Evolutionary conservation across 2,329 filamentous ascomycete species (phyloP).

Genomic region (Cyanodermella asteris): DNA sequence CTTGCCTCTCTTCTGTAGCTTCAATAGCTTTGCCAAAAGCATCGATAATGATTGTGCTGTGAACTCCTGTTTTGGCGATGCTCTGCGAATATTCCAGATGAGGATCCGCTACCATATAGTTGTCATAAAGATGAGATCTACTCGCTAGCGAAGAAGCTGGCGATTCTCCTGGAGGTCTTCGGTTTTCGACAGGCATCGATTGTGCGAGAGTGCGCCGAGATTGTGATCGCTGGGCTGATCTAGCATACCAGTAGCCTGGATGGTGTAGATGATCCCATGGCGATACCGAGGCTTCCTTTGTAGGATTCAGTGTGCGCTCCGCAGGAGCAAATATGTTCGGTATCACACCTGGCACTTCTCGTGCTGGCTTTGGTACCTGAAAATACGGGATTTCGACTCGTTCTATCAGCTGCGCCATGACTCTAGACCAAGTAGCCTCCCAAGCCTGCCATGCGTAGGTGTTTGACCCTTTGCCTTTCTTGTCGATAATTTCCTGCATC

Average conservation of each 20-base stretch:
- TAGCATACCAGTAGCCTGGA: conserved; percentile 37
- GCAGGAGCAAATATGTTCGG: conserved; percentile 17
- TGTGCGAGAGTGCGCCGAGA: conserved; percentile 26
- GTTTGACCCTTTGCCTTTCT: conserved; percentile 60
- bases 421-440: conserved; percentile 51
- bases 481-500: conserved; percentile 56
- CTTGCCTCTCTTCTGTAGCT: no score
- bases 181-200: not conserved
- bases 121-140: no score
- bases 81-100: no score
- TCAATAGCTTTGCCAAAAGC: no score
- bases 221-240: conserved; percentile 29
- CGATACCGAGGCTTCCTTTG: conserved; percentile 25
- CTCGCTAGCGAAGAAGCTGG: no score
- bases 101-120: no score
- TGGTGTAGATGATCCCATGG: conserved; percentile 40
- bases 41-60: no score
- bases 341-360: conserved; percentile 8
- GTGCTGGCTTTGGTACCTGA: conserved; percentile 12
- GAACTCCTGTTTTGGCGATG: no score
- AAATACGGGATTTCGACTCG: conserved; percentile 28
- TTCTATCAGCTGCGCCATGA: conserved; percentile 38
- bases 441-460: conserved; percentile 92
- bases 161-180: no score
- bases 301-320: conserved; percentile 29